Base-by-base conservation (phyloP, 164 flowering plant genomes). In the Hamamelis virginiana region DNA sequence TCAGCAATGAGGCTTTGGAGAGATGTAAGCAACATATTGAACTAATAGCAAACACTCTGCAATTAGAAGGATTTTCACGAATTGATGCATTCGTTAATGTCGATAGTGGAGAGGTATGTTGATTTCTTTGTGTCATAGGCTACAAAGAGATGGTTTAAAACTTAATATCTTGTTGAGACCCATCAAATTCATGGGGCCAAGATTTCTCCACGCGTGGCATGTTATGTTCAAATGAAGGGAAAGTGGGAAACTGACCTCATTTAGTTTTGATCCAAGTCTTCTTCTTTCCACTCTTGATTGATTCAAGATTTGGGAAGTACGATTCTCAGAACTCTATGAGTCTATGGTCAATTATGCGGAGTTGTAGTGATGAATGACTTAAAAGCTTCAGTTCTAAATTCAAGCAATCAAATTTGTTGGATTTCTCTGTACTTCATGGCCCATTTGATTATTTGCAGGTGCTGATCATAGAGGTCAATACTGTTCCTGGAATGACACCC, bases 401-500 rank as follows among this genome's bases (percentile, higher is more conserved):
- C n/a, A 59, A 26, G 19, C 62, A 27, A 59, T 59, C 9, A 26
- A 5, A 13, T 4, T 38, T 59, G 28, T 16, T 33, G 13, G 22
- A 59, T 4, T 18, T 68, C 15, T 15, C 52, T 43, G 38, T 28
- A 19, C 19, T 16, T 46, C 33, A n/a, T 15, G 51, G 21, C 25
- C 26, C 9, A 27, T 62, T 62, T 45, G 19, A 57, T 25, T 52
- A 41, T 73, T 25, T 82, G 65, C 82, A 92, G 98, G 96, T 92
- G 33, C 68, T 93, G 75, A 69, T 89, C 64, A 91, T 93, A 51
- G 97, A 93, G 76, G 98, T 88, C 33, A 93, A 93, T 74, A 91
- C 98, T 1, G 98, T 93, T 19, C 97, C 98, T 22, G 98, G 97
- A 75, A 91, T 93, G 98, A 93, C 98, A 57, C 94, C 98, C 66